Base-by-base conservation (phyloP, 129 eudicot species). In the Lactuca sativa region DNA sequence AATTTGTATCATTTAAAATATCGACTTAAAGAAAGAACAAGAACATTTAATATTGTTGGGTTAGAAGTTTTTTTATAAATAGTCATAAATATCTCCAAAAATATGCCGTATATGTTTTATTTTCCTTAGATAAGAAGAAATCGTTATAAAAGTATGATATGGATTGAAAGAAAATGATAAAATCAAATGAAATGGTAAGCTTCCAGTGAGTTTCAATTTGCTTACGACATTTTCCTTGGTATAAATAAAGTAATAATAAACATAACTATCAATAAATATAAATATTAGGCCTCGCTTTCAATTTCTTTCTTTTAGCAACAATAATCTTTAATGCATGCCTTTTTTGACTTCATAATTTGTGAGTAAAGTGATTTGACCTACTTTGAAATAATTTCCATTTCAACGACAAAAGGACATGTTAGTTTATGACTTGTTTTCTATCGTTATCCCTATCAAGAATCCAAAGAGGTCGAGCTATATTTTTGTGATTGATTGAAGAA, bases 341-440 rank as follows among this genome's bases (percentile, higher is more conserved):
- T 66, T 66, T 66, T 66, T 30, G 67, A 66, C 71, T 51, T 32
- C 9, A 51, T 9, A 66, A 9, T 32, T 7, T 12, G 31, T 44
- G 71, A 49, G 12, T 31, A 51, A 66, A 25, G 59, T 66, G 71
- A 66, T 31, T 32, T 49, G 59, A 66, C 71, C 9, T 48, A 31
- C 59, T 53, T 48, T 32, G 43, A 66, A 30, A 65, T 48, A 65
- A 47, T 65, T 30, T 9, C 47, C 60, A 32, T 66, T 66, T 49
- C 6, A 54, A 30, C n/a, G 30, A 66, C 59, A 66, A 14, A 18
- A 59, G n/a, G 6, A 49, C 71, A 66, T 32, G 48, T 66, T 41
- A 30, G 43, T 31, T 48, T 51, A 66, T 18, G 16, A 31, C 59
- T 2, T 21, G 54, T 66, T 33, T 48, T 36, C 31, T 7, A 31